Evolutionary conservation across 352 stramenopile genomes (phyloP).

Genomic region (Pythium plurisporium): DNA sequence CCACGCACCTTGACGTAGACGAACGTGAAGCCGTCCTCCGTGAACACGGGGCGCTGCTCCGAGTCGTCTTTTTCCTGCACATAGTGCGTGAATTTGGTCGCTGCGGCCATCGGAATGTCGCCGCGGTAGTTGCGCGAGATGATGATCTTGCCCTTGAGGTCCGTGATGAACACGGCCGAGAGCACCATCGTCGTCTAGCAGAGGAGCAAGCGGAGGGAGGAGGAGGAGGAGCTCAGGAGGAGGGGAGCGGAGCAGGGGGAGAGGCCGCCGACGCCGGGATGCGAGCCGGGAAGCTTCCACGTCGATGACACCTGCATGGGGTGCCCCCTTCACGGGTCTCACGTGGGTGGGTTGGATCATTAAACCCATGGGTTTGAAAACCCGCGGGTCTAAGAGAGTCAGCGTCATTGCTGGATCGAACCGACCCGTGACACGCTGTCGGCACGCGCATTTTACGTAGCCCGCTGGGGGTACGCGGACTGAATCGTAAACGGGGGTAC

Average conservation of each 20-base stretch:
- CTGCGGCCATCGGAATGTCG: constrained; percentile 95
- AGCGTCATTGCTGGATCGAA: background rate
- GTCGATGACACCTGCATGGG: constrained; percentile 12
- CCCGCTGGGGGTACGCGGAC: background rate
- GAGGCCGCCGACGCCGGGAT: no score
- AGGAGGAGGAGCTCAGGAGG: background rate
- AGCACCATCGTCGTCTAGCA: constrained; percentile 86
- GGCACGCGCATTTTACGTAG: background rate
- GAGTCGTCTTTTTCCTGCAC: constrained; percentile 94
- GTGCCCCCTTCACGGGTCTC: background rate
- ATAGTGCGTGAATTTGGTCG: constrained; percentile 88
- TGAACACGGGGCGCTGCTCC: constrained; percentile 94
- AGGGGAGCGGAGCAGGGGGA: background rate
- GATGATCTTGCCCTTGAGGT: constrained; percentile 99
- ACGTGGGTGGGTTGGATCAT: background rate
- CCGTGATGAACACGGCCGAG: constrained; percentile 98
- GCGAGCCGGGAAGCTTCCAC: constrained; percentile 24
- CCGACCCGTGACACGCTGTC: constrained; percentile 7
- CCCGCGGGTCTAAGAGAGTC: background rate
- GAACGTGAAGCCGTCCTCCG: constrained; percentile 90
- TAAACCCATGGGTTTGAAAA: constrained; percentile 1
- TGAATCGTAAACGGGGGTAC: background rate
- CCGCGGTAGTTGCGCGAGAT: constrained; percentile 99
- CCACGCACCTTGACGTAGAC: constrained; percentile 90
- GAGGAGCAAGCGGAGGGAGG: background rate